Evolutionary conservation across 176 grass and related monocot species (phyloP).

Genomic region (Avena insularis): DNA sequence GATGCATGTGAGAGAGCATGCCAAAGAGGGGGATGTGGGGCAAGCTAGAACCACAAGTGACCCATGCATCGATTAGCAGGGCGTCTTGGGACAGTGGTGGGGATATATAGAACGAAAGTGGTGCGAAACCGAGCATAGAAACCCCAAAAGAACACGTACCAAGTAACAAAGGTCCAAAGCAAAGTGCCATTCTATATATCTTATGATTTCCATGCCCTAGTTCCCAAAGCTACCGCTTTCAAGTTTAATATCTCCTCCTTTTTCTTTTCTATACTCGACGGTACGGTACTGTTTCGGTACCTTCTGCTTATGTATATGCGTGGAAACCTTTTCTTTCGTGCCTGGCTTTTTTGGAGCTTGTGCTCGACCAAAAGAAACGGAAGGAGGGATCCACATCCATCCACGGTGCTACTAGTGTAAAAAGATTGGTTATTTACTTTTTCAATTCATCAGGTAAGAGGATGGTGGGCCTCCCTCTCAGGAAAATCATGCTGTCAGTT

Average conservation of each 20-base stretch:
- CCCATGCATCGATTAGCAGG: neutral
- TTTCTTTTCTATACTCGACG: neutral
- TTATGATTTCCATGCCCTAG: neutral
- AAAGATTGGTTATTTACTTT: neutral
- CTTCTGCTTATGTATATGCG: neutral
- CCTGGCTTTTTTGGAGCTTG: neutral
- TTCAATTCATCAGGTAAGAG: neutral
- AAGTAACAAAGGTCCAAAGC: conserved; percentile 52
- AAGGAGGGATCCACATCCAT: neutral
- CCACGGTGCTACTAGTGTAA: neutral
- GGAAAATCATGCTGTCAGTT: conserved; percentile 46
- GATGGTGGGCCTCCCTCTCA: conserved; percentile 12
- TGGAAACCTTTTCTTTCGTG: conserved; percentile 24
- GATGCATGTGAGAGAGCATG: conserved; percentile 43
- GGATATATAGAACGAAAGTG: neutral
- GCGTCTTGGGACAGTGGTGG: no score
- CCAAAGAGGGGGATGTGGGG: conserved; percentile 27
- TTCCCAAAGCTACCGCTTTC: conserved; percentile 55
- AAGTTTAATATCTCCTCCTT: neutral
- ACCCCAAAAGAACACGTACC: conserved; percentile 40
- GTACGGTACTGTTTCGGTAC: neutral
- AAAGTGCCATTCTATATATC: neutral
- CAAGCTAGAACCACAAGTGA: conserved; percentile 17
- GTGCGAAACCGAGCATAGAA: conserved; percentile 31
- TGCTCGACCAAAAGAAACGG: neutral